A percentile compares a stretch with the other conserved stretches of the same genome.
phyloP scores from a whole-genome alignment of 2,329 filamentous ascomycete genomes.

The Dothistroma pini region DNA sequence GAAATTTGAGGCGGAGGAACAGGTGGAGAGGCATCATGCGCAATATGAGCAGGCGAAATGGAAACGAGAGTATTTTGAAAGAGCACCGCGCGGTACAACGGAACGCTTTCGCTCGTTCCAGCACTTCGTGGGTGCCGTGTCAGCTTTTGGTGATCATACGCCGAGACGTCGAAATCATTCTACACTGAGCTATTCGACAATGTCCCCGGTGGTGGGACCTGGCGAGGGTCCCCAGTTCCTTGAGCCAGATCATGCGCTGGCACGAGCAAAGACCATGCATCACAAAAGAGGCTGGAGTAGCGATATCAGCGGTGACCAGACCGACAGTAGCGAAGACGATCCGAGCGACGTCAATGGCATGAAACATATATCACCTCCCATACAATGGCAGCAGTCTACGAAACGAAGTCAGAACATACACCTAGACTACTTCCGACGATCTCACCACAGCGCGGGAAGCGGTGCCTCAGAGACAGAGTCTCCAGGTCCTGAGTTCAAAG shows the following conservation, averaged over 20 bases:
- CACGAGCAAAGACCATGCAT: slow-evolving; percentile 23
- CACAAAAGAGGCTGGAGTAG: slow-evolving; percentile 32
- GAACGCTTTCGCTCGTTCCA: slow-evolving; percentile 32
- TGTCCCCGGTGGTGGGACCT: slow-evolving; percentile 24
- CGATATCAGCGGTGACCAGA: slow-evolving; percentile 35
- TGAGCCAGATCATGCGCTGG: slow-evolving; percentile 21
- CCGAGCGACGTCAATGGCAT: slow-evolving; percentile 14
- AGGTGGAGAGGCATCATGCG: slow-evolving; percentile 27
- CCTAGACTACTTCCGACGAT: slow-evolving; percentile 6
- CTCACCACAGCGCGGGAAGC: neutral
- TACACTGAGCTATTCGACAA: slow-evolving; percentile 20
- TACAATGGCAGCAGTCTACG: slow-evolving; percentile 17
- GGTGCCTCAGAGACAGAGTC: neutral
- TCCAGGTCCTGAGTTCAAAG: slow-evolving; percentile 15
- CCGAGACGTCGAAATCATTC: slow-evolving; percentile 25
- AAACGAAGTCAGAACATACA: slow-evolving; percentile 9
- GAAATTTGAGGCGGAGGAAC: slow-evolving; percentile 32
- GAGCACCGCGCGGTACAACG: slow-evolving; percentile 29
- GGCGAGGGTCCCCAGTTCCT: slow-evolving; percentile 22
- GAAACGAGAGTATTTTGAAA: slow-evolving; percentile 34
- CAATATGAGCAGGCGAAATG: slow-evolving; percentile 31
- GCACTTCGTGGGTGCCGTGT: slow-evolving; percentile 29
- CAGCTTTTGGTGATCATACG: slow-evolving; percentile 25
- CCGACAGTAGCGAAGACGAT: slow-evolving; percentile 32
- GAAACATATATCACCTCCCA: slow-evolving; percentile 13